Evolutionary conservation across 2,329 filamentous ascomycete genomes (phyloP).

Genomic region (Pseudocercospora crystallina): DNA sequence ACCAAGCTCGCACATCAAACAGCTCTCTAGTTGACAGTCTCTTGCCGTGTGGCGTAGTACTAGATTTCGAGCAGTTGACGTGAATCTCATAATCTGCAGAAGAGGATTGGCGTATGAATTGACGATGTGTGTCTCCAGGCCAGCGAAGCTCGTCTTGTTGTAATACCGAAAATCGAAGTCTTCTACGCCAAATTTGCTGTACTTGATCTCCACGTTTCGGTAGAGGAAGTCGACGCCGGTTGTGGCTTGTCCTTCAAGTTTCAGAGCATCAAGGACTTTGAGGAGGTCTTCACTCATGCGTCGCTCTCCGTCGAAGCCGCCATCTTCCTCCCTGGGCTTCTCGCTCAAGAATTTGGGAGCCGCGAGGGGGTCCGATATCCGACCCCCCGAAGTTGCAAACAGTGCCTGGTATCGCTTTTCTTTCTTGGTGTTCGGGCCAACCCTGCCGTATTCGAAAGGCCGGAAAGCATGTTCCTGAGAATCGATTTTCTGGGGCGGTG

Average conservation of each 20-base stretch:
- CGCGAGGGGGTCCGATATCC: conserved; percentile 58
- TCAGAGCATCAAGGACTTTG: conserved; percentile 65
- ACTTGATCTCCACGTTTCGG: conserved; percentile 94
- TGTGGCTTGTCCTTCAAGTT: conserved; percentile 69
- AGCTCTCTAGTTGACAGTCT: conserved; percentile 76
- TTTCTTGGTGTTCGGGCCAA: conserved; percentile 55
- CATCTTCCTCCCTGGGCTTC: conserved; percentile 66
- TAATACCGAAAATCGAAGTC: conserved; percentile 99
- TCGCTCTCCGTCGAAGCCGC: conserved; percentile 43
- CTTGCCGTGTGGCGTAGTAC: conserved; percentile 86
- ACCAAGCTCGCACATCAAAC: conserved; percentile 88
- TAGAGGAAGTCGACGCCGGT: conserved; percentile 87
- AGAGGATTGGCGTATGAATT: conserved; percentile 96
- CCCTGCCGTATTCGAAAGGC: conserved; percentile 65
- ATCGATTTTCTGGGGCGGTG: conserved; percentile 75
- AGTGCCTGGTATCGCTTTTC: conserved; percentile 75
- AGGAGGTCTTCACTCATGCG: conserved; percentile 57
- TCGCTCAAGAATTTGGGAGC: conserved; percentile 94
- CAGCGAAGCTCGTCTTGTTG: conserved; percentile 89
- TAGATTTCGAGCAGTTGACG: conserved; percentile 80
- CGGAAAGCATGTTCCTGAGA: conserved; percentile 68
- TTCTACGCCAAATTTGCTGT: conserved; percentile 98
- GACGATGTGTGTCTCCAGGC: conserved; percentile 90
- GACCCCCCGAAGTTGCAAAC: conserved; percentile 40
- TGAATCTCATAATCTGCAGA: conserved; percentile 88